Evolutionary conservation across 805 yeast genomes (phyloP).

Genomic region (Candida jianshihensis): DNA sequence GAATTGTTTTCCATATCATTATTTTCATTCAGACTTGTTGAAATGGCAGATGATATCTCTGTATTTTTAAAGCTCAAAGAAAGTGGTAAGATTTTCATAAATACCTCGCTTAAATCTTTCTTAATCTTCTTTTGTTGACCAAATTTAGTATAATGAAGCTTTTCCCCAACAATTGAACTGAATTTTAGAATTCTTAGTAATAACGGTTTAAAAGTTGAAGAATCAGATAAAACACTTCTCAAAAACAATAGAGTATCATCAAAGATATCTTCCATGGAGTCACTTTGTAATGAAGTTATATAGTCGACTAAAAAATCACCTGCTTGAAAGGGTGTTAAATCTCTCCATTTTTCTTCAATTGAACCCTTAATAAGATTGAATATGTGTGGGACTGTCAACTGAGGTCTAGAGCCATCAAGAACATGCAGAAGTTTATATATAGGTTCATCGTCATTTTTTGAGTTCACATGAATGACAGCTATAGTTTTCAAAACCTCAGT

Average conservation of each 20-base stretch:
- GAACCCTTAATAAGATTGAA: slow-evolving; percentile 48
- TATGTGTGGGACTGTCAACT: slow-evolving; percentile 61
- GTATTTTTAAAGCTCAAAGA: slow-evolving; percentile 20
- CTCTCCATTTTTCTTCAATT: slow-evolving; percentile 13
- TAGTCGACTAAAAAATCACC: slow-evolving; percentile 43
- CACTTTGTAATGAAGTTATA: slow-evolving; percentile 59
- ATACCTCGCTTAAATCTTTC: slow-evolving; percentile 47
- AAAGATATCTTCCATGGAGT: slow-evolving; percentile 79
- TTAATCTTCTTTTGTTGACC: slow-evolving; percentile 54
- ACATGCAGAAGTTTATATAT: slow-evolving; percentile 56
- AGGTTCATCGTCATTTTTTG: slow-evolving; percentile 5
- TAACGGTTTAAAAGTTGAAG: slow-evolving; percentile 38
- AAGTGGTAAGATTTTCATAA: slow-evolving; percentile 29
- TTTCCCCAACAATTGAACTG: slow-evolving; percentile 43
- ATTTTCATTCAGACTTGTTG: slow-evolving; percentile 7
- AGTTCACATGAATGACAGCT: slow-evolving; percentile 28
- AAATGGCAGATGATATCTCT: slow-evolving; percentile 12
- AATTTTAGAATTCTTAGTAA: slow-evolving; percentile 49
- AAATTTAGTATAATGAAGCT: slow-evolving; percentile 49
- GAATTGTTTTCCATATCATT: slow-evolving; percentile 2
- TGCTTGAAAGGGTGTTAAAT: slow-evolving; percentile 11
- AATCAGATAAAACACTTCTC: slow-evolving; percentile 46
- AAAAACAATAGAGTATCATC: slow-evolving; percentile 47
- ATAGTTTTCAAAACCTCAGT: slow-evolving; percentile 66
- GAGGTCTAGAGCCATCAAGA: slow-evolving; percentile 79